Evolutionary conservation across 2,329 filamentous ascomycete species (phyloP).

Genomic region (Hypoxylon sp.): DNA sequence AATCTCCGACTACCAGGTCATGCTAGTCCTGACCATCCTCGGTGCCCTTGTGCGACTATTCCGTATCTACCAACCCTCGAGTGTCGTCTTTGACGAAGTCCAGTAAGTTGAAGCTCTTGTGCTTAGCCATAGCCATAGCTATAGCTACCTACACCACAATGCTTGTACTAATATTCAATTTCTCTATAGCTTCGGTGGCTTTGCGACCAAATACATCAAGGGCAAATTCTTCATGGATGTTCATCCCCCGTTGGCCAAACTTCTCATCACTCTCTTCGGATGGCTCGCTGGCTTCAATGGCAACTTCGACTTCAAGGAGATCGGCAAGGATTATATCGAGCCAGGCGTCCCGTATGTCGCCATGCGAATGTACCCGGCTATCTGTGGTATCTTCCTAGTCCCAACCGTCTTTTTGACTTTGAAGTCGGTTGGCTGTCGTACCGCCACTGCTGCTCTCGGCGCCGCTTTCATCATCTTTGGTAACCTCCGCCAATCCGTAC

Average conservation of each 20-base stretch:
- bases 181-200: constrained; percentile 92
- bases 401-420: constrained; percentile 95
- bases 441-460: constrained; percentile 83
- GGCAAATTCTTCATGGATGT: constrained; percentile 99
- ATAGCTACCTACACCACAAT: too few relatives aligned
- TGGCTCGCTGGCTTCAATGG: constrained; percentile 96
- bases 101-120: constrained; percentile 81
- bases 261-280: constrained; percentile 93
- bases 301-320: constrained; percentile 98
- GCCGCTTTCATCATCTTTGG: constrained; percentile 90
- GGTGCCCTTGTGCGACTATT: constrained; percentile 86
- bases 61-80: constrained; percentile 94
- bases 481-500: constrained; percentile 56
- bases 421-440: constrained; percentile 89
- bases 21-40: constrained; percentile 76
- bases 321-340: constrained; percentile 97
- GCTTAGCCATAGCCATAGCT: constrained; percentile 5
- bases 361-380: constrained; percentile 92
- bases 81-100: constrained; percentile 98
- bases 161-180: too few relatives aligned
- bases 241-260: constrained; percentile 95
- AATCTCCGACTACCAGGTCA: constrained; percentile 80
- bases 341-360: constrained; percentile 95
- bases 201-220: constrained; percentile 99
- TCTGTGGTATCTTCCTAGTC: constrained; percentile 87